Conservation (phyloP, 345 rosid species). For the Camelina laxa region DNA sequence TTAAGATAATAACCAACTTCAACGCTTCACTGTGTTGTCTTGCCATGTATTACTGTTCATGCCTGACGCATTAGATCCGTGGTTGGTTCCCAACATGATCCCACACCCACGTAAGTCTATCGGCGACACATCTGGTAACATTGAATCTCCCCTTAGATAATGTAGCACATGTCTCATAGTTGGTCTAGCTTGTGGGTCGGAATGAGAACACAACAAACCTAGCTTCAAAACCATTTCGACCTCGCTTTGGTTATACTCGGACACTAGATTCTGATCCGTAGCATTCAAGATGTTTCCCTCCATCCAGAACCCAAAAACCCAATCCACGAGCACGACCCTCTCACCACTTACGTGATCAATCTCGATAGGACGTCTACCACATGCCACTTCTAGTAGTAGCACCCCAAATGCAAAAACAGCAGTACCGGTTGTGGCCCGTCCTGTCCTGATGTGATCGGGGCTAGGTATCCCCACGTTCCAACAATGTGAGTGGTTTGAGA, state of each 20-base stretch:
- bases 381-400: constrained; percentile 66
- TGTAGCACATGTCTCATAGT: too few relatives aligned
- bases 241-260: constrained; percentile 47
- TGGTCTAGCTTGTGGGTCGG: constrained; percentile 56
- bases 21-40: too few relatives aligned
- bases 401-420: constrained; percentile 91
- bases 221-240: constrained; percentile 57
- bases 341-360: neutral
- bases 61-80: too few relatives aligned
- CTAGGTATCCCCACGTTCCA: constrained; percentile 85
- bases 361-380: constrained; percentile 70
- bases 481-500: too few relatives aligned
- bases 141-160: too few relatives aligned
- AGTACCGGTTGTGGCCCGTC: constrained; percentile 60
- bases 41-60: too few relatives aligned
- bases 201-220: constrained; percentile 72
- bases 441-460: constrained; percentile 82
- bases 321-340: constrained; percentile 54
- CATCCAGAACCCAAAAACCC: constrained; percentile 60
- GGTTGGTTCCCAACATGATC: too few relatives aligned
- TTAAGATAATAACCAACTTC: too few relatives aligned
- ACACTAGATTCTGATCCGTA: constrained; percentile 49
- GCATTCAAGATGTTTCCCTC: constrained; percentile 55
- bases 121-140: too few relatives aligned
- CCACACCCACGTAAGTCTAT: too few relatives aligned